Conservation (phyloP, 1,284 basidiomycete species). For the Rhizopogon parksii region DNA sequence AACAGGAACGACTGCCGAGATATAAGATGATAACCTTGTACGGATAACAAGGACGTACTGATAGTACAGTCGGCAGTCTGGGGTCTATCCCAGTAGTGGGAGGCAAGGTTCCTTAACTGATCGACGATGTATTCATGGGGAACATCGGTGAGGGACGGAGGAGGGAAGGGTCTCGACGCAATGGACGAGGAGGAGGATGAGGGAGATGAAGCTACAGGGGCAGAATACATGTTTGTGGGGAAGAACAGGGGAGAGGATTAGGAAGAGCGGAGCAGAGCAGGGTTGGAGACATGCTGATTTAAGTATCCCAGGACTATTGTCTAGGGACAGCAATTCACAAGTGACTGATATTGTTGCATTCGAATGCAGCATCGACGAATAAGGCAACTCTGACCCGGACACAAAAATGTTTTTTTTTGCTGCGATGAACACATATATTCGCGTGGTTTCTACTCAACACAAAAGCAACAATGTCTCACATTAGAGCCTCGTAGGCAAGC, state of each 20-base stretch:
- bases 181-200: slow-evolving; percentile 33
- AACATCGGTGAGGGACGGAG: slow-evolving; percentile 53
- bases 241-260: slow-evolving; percentile 1
- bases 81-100: slow-evolving; percentile 61
- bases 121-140: slow-evolving; percentile 65
- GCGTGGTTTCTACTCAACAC: too few species aligned
- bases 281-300: slow-evolving; percentile 27
- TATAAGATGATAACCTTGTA: background rate
- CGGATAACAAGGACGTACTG: slow-evolving; percentile 34
- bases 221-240: slow-evolving; percentile 22
- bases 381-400: slow-evolving; percentile 32
- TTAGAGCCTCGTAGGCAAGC: too few species aligned
- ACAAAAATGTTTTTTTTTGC: slow-evolving; percentile 5
- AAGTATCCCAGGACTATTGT: slow-evolving; percentile 30
- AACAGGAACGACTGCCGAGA: slow-evolving; percentile 42
- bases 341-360: slow-evolving; percentile 13
- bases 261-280: slow-evolving; percentile 18
- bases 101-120: slow-evolving; percentile 58
- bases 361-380: slow-evolving; percentile 15
- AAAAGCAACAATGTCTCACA: background rate
- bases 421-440: too few species aligned
- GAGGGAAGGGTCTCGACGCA: slow-evolving; percentile 52
- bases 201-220: slow-evolving; percentile 14
- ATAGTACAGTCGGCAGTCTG: slow-evolving; percentile 71
- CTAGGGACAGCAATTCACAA: slow-evolving; percentile 16